A percentile compares a stretch with the other conserved stretches of the same genome.
Conservation (phyloP, 164 flowering plant genomes). For the Platanus orientalis region DNA sequence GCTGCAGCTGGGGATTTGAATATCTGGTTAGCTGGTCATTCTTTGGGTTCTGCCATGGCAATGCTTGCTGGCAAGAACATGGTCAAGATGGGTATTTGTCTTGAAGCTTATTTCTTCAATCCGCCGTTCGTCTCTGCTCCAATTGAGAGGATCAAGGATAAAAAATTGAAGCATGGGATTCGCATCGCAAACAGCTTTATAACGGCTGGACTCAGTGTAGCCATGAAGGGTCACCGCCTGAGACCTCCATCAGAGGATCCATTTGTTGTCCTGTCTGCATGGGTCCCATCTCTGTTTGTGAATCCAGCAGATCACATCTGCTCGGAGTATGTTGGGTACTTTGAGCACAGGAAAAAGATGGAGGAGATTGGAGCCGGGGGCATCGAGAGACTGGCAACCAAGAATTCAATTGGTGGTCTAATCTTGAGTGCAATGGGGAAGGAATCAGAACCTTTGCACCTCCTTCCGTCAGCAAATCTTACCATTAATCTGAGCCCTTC, state of each 20-base stretch:
- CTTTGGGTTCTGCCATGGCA: constrained; percentile 85
- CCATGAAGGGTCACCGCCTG: constrained; percentile 26
- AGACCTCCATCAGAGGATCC: constrained; percentile 27
- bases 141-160: constrained; percentile 58
- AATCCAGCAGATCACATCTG: constrained; percentile 60
- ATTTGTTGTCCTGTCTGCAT: constrained; percentile 40
- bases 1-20: constrained; percentile 41
- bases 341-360: constrained; percentile 66
- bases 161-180: constrained; percentile 57
- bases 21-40: constrained; percentile 89
- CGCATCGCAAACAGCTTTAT: constrained; percentile 59
- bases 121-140: constrained; percentile 83
- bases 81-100: constrained; percentile 56
- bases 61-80: constrained; percentile 78
- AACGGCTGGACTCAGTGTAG: constrained; percentile 66
- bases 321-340: constrained; percentile 69
- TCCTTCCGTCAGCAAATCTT: constrained; percentile 65
- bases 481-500: constrained; percentile 35
- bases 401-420: constrained; percentile 47
- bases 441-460: constrained; percentile 52
- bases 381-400: constrained; percentile 57
- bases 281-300: constrained; percentile 65
- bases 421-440: constrained; percentile 49
- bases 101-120: constrained; percentile 75
- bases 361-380: constrained; percentile 58